Base-by-base conservation (phyloP, 148 eudicot genomes). In the Rheum nobile region DNA sequence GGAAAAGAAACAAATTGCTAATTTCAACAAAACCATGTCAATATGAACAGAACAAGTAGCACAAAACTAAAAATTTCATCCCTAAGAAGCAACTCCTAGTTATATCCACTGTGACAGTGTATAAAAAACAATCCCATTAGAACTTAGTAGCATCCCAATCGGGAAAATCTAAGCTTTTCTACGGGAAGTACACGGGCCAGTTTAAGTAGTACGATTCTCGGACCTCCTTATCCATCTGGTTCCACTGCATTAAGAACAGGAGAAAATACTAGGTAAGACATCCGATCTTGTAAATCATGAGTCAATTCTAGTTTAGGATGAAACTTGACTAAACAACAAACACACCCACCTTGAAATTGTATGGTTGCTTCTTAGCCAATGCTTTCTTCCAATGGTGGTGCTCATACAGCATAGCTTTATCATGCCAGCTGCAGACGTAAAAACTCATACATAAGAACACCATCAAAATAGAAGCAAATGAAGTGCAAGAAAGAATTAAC, bases 351-450 rank as follows among this genome's bases (percentile, higher is more conserved):
- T 80, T 79, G 76, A 93, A 93, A 74, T 89, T 82, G 59, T 93
- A 91, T 0, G 88, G 91, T 72, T 91, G 81, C 32, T 84, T 85
- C 84, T 91, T 86, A 26, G 72, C 77, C 79, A 85, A 75, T 12
- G 98, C 96, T 80, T 93, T 89, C 87, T 88, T 91, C 98, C 98
- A 93, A 76, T 93, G 98, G 78, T 91, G 70, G 17, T 93, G 97
- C 82, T 93, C 98, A 77, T 83, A 84, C 52, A 88, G 55, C 94
- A 93, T 89, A 72, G 97, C 97, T 74, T 86, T 88, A 80, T 93
- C 98, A 81, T 93, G 98, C 95, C 97, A 93, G 69, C 97, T 93
- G 88, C 80, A 79, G 8, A 71, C 6, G 28, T 69, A n/a, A 38
- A 22, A 65, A 1, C 61, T 31, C 57, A 48, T 55, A 22, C 55